Conservation (phyloP, 2,329 filamentous ascomycete genomes). For the Grosmannia penicillata region DNA sequence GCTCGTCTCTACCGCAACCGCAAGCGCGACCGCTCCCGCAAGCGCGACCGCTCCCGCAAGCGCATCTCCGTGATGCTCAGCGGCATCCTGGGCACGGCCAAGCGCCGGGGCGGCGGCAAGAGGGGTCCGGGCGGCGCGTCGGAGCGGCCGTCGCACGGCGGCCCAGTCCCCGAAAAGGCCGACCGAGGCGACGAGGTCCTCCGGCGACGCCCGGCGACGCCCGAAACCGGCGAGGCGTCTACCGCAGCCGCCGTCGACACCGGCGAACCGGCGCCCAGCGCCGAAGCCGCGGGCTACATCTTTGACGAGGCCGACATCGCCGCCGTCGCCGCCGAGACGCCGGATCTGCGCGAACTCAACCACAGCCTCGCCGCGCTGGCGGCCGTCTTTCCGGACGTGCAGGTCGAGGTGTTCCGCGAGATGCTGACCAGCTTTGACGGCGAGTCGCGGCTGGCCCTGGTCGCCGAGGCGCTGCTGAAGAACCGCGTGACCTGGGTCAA, state of each 20-base stretch:
- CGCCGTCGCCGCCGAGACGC: conserved; percentile 32
- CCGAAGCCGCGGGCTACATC: conserved; percentile 29
- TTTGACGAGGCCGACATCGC: conserved; percentile 39
- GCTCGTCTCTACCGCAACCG: no score
- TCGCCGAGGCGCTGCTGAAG: conserved; percentile 64
- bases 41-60: no score
- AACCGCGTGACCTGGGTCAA: conserved; percentile 55
- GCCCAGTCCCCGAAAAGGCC: no score
- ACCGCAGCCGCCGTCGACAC: background rate
- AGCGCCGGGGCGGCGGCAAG: no score
- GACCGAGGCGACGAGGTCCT: no score
- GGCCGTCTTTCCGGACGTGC: conserved; percentile 65
- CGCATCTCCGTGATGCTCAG: no score
- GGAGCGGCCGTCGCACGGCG: no score
- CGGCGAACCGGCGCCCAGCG: conserved; percentile 3
- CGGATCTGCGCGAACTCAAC: conserved; percentile 57
- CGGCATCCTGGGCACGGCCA: no score
- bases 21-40: no score
- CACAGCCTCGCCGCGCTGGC: conserved; percentile 51
- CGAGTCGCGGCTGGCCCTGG: conserved; percentile 61
- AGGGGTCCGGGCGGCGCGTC: no score
- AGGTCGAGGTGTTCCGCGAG: conserved; percentile 69
- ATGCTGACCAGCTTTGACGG: conserved; percentile 62
- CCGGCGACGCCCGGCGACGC: no score
- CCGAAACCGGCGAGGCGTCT: background rate